Percentiles rank a stretch among this genome's conserved stretches.
Conservation (phyloP, 331 rosid genomes). For the Cucumis variabilis region DNA sequence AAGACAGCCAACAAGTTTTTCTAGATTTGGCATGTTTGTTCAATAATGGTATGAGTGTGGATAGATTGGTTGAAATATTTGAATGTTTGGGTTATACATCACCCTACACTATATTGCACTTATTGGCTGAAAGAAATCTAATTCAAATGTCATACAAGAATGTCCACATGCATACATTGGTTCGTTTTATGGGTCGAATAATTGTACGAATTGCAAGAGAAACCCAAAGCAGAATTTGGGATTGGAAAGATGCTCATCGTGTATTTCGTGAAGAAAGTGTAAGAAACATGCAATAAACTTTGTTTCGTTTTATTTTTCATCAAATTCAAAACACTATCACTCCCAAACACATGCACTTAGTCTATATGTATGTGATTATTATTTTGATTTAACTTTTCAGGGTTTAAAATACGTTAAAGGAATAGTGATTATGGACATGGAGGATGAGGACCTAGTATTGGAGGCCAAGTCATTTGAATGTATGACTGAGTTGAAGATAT, state of each 20-base stretch:
- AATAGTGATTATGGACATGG: not conserved
- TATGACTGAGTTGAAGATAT: not conserved
- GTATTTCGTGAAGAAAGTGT: not conserved
- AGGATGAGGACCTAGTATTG: not conserved
- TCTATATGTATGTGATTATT: too few relatives aligned
- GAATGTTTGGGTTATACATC: too few relatives aligned
- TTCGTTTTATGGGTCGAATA: not conserved
- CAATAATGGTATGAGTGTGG: not conserved
- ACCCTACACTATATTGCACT: not conserved
- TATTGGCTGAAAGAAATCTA: not conserved
- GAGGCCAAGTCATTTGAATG: not conserved
- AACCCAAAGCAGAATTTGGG: not conserved
- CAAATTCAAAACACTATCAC: too few relatives aligned
- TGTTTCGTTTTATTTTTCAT: too few relatives aligned
- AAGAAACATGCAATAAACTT: not conserved
- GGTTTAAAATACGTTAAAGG: not conserved
- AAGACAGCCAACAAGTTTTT: not conserved
- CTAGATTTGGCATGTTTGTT: conserved; percentile 20
- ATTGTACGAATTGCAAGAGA: too few relatives aligned
- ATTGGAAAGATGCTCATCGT: not conserved
- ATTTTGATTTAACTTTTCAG: too few relatives aligned
- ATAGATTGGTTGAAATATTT: conserved; percentile 9
- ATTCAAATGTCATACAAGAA: not conserved
- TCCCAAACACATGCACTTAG: too few relatives aligned
- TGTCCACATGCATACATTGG: not conserved